Base-by-base conservation (phyloP, 2,329 filamentous ascomycete species). In the Colletotrichum sp. region DNA sequence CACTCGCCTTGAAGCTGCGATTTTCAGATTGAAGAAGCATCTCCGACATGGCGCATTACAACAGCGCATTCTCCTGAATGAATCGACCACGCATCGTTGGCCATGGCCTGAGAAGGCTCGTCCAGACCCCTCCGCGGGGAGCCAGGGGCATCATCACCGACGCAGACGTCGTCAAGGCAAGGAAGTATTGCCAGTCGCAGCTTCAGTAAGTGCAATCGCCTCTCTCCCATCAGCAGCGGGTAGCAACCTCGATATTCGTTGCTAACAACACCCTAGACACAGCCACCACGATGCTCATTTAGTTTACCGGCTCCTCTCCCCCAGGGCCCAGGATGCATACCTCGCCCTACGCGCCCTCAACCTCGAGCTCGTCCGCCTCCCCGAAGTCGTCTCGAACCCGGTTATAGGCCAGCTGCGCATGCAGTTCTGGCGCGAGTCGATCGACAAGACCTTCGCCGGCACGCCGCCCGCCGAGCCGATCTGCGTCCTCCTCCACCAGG, bases 331-430 rank as follows among this genome's bases (percentile, higher is more conserved):
- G 81, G 93, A 98, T 85, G 94, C 95, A 79, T 98, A 99, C 86
- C 91, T 98, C 79, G 95, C 96, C 75, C 92, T 99, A 74, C 95
- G 96, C 78, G 94, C 96, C 67, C 93, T 99, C 84, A 99, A 99
- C 83, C 91, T 99, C 81, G 96, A 98, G 84, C 91, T 98, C 76
- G 95, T 96, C 60, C 92, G 95, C 73, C 94, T 99, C 77, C 95
- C 97, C 73, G 96, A 99, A 85, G 92, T 95, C 15, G 96, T 97
- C 24, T 97, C 95, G 63, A 97, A 94, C 77, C 92, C 95, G n/a
- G 94, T 94, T 6, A 95, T 99, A 77, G 96, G 95, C 66, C 90
- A 93, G 69, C 92, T 99, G 89, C 95, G 97, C 78, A 94, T 98
- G 85, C 95, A 98, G 84, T 99, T 99, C 88, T 99, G 97, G 95